phyloP scores from a whole-genome alignment of 257 asterid species.

The Paulownia fortunei region DNA sequence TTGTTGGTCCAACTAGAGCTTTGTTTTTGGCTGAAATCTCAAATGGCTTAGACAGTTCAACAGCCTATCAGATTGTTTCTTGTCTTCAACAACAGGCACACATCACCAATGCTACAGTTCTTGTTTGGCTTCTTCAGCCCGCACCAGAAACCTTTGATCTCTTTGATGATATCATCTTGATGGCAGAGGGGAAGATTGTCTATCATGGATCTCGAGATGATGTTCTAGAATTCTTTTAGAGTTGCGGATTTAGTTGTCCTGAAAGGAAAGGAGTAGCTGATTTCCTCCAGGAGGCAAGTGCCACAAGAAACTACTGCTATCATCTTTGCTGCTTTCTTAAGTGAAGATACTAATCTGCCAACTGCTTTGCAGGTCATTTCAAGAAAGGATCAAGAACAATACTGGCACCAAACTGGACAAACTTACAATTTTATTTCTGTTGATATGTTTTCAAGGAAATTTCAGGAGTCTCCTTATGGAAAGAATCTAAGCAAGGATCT shows the following conservation, averaged over 20 bases:
- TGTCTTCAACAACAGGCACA: conserved; percentile 52
- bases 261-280: conserved; percentile 52
- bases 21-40: conserved; percentile 47
- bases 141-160: conserved; percentile 55
- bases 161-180: no score
- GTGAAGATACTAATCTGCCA: not conserved
- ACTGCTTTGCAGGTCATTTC: conserved; percentile 44
- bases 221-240: conserved; percentile 40
- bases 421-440: conserved; percentile 38
- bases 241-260: conserved; percentile 53
- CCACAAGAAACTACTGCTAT: not conserved
- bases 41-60: no score
- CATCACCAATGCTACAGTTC: conserved; percentile 45
- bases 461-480: conserved; percentile 40
- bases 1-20: no score
- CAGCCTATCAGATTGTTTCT: conserved; percentile 27
- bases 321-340: not conserved
- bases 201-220: conserved; percentile 46
- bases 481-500: conserved; percentile 35
- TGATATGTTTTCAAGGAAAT: conserved; percentile 41
- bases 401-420: conserved; percentile 40
- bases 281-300: conserved; percentile 55
- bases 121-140: conserved; percentile 53
- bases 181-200: conserved; percentile 53
- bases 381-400: conserved; percentile 53